phyloP scores from a whole-genome alignment of 2,329 filamentous ascomycete species.

The Cercospora zeina region DNA sequence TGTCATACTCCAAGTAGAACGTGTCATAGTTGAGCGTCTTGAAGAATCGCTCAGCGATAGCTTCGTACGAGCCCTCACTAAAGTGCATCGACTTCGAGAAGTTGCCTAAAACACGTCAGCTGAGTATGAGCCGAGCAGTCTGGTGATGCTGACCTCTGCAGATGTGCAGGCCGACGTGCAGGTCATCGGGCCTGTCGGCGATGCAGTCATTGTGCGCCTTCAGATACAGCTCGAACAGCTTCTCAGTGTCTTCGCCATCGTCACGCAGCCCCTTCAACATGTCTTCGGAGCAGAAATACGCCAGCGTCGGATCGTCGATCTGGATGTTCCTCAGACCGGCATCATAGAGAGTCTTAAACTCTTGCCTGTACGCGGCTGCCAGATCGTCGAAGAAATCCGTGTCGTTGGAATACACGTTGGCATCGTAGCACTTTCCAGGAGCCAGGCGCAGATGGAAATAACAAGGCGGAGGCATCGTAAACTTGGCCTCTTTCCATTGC shows the following conservation, averaged over 20 bases:
- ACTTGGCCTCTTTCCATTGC: constrained; percentile 42
- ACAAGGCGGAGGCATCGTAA: constrained; percentile 44
- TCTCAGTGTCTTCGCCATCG: constrained; percentile 43
- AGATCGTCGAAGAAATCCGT: constrained; percentile 43
- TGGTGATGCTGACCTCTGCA: constrained; percentile 38
- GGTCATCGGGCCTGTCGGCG: constrained; percentile 38
- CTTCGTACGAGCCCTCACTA: constrained; percentile 43
- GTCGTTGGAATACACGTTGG: constrained; percentile 39
- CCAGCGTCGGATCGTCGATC: constrained; percentile 45
- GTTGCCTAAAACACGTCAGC: constrained; percentile 35
- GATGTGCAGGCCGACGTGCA: constrained; percentile 44
- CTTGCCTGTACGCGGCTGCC: constrained; percentile 40
- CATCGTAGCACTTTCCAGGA: constrained; percentile 41
- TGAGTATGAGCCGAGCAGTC: not conserved
- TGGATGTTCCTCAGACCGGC: constrained; percentile 42
- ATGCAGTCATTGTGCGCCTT: constrained; percentile 44
- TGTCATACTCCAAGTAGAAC: constrained; percentile 46
- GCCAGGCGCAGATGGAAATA: constrained; percentile 44
- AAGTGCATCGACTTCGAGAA: constrained; percentile 45
- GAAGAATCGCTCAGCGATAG: constrained; percentile 44
- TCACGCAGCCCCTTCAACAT: constrained; percentile 40
- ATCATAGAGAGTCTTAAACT: constrained; percentile 42
- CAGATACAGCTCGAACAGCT: constrained; percentile 42
- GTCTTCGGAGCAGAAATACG: constrained; percentile 44
- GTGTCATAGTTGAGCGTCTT: constrained; percentile 44